Evolutionary conservation across 495 filamentous ascomycete genomes (phyloP), one percentile per base, ranked within the genome.

Genomic region (Neurospora sp.): DNA sequence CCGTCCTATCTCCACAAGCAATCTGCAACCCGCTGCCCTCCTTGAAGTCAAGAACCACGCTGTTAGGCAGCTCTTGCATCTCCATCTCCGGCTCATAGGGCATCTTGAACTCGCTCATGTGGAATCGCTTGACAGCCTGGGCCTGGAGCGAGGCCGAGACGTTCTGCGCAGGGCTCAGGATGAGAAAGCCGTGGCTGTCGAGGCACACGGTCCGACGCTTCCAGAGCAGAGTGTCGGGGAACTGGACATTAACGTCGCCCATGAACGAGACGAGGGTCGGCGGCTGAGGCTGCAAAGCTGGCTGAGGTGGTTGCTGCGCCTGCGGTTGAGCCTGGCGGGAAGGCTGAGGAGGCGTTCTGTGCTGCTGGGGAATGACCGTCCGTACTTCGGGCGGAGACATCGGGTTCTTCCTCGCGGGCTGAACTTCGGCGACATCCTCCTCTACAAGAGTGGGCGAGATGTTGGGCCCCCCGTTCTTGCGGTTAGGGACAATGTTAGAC

Each of bases 171-270:
- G 90, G 85, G 14, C 88, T 90, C 72, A 96, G 84, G 73, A 96
- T 89, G 59, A 98, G 80, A 77, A 90, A 91, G 11, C 94, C 94
- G 69, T 90, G 85, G 73, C 86, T 87, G 79, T 96, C 92, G 69
- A 98, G 86, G 70, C 90, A 88, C 83, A 97, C 89, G 77, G 89
- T 90, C 70, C 94, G 89, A 70, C 93, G 91, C 82, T 97, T 97
- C 94, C 94, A 98, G 11, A 98, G 85, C 31, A 97, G 86, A 62
- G 91, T 94, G 79, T 96, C 94, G 2, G 94, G 94, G 78, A 98
- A 97, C 77, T 98, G 94, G 4, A 97, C 90, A 75, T 98, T 97
- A 70, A 97, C 90, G 77, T 97, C 94, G 46, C 94, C 94, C 79
- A 96, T 87, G 70, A 90, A 85, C 0, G 83, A 88, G 38, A 91